A percentile compares a stretch with the other conserved stretches of the same genome.
Conservation (phyloP, 805 yeast species). For the Candida gorgasii region DNA sequence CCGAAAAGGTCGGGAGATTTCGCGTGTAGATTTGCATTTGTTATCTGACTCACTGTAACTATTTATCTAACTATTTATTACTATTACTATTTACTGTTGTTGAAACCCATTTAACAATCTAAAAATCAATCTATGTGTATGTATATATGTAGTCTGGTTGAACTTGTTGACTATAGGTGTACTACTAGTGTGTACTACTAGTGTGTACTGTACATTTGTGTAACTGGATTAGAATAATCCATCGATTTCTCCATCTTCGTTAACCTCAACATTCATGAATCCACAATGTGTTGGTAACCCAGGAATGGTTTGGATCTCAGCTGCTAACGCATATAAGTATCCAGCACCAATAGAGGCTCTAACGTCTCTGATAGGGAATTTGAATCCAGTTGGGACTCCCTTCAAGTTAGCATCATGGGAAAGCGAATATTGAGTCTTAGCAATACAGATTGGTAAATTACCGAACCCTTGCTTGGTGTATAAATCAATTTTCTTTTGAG, state of each 20-base stretch:
- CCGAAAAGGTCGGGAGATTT: constrained; percentile 3
- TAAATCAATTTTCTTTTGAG: constrained; percentile 75
- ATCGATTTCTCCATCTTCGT: constrained; percentile 86
- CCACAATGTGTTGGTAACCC: constrained; percentile 97
- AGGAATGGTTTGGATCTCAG: constrained; percentile 96
- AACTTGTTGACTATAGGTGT: constrained; percentile 1
- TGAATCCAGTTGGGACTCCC: constrained; percentile 94
- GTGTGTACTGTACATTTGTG: neutral
- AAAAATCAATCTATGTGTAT: constrained; percentile 4
- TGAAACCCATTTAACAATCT: constrained; percentile 10
- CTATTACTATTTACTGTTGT: constrained; percentile 10
- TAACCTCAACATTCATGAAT: constrained; percentile 94
- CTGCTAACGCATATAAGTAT: constrained; percentile 92
- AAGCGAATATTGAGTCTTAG: constrained; percentile 94
- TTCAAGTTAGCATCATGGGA: constrained; percentile 92
- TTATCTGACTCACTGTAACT: neutral
- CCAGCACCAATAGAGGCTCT: constrained; percentile 97
- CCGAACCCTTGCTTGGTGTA: constrained; percentile 88
- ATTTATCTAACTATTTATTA: neutral
- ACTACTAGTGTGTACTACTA: too few species aligned
- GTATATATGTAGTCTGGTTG: constrained; percentile 5
- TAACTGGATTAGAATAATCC: constrained; percentile 46
- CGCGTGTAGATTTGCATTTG: neutral
- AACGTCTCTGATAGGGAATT: constrained; percentile 91
- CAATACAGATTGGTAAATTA: constrained; percentile 91